phyloP scores from a whole-genome alignment of 2,329 filamentous ascomycete genomes.

The Sclerotiophoma versabilis region DNA sequence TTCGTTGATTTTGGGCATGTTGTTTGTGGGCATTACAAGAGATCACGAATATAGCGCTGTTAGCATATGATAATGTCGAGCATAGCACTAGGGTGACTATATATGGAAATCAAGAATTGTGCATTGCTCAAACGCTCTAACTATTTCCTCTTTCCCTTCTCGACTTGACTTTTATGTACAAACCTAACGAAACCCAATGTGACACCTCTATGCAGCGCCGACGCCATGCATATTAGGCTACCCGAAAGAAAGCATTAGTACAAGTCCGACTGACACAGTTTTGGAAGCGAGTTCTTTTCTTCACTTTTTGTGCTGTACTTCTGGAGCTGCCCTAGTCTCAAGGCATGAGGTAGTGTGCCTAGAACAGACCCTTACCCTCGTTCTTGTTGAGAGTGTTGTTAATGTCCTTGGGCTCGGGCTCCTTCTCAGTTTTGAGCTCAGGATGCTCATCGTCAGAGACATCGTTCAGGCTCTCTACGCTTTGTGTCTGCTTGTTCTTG shows the following conservation, averaged over 20 bases:
- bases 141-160: neutral
- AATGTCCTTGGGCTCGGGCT: constrained; percentile 37
- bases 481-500: constrained; percentile 25
- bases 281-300: neutral
- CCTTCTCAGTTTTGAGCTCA: constrained; percentile 24
- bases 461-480: constrained; percentile 14
- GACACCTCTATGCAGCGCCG: constrained; percentile 14
- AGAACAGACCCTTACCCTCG: constrained; percentile 33
- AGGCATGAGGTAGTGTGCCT: constrained; percentile 16
- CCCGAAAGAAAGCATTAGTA: neutral
- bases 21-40: neutral
- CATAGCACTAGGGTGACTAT: neutral
- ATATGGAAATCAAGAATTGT: neutral
- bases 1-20: neutral
- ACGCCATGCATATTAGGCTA: constrained; percentile 12
- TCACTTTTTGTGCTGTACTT: neutral
- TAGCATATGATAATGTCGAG: neutral
- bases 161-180: neutral
- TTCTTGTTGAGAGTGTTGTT: constrained; percentile 28
- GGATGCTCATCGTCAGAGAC: constrained; percentile 24
- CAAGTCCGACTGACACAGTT: constrained; percentile 3
- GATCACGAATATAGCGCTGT: neutral
- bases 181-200: neutral
- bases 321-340: neutral
- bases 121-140: neutral